phyloP scores from a whole-genome alignment of 352 stramenopile genomes.

The Elongisporangium senticosum region DNA sequence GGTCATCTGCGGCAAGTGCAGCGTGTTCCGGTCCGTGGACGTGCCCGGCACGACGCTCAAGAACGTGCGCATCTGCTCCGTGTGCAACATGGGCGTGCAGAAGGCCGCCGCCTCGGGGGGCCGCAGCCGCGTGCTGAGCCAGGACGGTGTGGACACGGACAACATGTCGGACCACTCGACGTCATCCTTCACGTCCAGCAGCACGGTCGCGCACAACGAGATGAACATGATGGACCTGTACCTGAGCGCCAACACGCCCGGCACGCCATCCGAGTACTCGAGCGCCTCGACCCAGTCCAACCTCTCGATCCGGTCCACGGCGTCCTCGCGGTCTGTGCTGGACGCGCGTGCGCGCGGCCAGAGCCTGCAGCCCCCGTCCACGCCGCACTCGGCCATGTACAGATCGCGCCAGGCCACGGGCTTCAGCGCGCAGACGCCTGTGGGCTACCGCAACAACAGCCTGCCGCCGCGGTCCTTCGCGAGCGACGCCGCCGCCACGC shows the following conservation, averaged over 20 bases:
- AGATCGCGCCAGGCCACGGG: not conserved
- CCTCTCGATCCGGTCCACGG: constrained; percentile 70
- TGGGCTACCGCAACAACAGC: constrained; percentile 14
- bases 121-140: not conserved
- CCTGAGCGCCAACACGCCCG: constrained; percentile 46
- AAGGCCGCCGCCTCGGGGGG: constrained; percentile 18
- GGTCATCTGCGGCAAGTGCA: constrained; percentile 86
- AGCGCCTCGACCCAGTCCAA: constrained; percentile 71
- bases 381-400: not conserved
- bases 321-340: constrained; percentile 52
- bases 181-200: constrained; percentile 72
- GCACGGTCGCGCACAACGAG: constrained; percentile 76
- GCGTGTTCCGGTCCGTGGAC: constrained; percentile 74
- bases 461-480: constrained; percentile 31
- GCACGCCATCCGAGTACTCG: constrained; percentile 72
- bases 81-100: constrained; percentile 84
- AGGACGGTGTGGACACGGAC: constrained; percentile 25
- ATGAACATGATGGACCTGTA: constrained; percentile 85
- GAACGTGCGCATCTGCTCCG: constrained; percentile 79
- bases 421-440: constrained; percentile 7
- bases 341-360: constrained; percentile 24
- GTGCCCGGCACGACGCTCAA: constrained; percentile 76
- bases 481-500: constrained; percentile 59
- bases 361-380: constrained; percentile 5
- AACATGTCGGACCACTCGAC: constrained; percentile 72